phyloP scores from a whole-genome alignment of 495 filamentous ascomycete species.

The Rostrohypoxylon terebratum region DNA sequence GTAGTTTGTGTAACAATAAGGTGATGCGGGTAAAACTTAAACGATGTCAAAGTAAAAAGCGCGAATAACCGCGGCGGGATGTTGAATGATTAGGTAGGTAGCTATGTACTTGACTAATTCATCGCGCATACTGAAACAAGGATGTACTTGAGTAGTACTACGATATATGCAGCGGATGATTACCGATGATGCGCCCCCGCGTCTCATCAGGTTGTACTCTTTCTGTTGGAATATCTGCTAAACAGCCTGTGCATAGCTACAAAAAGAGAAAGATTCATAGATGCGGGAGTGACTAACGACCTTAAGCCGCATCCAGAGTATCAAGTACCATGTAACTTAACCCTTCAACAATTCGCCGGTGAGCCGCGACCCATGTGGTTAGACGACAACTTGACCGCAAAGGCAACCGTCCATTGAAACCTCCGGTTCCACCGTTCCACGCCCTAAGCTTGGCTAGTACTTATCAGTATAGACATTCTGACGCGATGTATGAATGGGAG shows the following conservation, averaged over 20 bases:
- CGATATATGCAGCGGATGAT: conserved; percentile 21
- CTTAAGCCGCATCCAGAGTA: background rate
- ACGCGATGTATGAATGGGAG: conserved; percentile 19
- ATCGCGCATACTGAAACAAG: conserved; percentile 32
- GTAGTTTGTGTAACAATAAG: conserved; percentile 10
- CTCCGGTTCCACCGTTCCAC: conserved; percentile 15
- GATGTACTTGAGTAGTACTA: background rate
- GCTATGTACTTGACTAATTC: conserved; percentile 12
- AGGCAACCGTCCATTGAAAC: conserved; percentile 10
- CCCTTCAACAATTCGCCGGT: conserved; percentile 11
- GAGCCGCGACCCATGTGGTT: conserved; percentile 26
- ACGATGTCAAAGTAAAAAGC: background rate
- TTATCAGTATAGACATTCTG: conserved; percentile 8
- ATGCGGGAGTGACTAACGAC: conserved; percentile 23
- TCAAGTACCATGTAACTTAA: background rate
- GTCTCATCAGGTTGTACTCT: conserved; percentile 15
- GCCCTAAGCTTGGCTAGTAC: background rate
- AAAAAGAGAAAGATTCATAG: conserved; percentile 21
- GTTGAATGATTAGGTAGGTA: conserved; percentile 25
- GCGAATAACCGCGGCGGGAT: conserved; percentile 28
- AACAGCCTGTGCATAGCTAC: conserved; percentile 29
- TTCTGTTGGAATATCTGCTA: conserved; percentile 8
- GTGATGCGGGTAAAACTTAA: background rate
- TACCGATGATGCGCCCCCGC: conserved; percentile 25
- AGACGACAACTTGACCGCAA: conserved; percentile 15